These are phyloP conservation scores for Globisporangium canariense DNA, from an alignment of 352 stramenopile genomes.

Conservation along the genomic window DNA sequence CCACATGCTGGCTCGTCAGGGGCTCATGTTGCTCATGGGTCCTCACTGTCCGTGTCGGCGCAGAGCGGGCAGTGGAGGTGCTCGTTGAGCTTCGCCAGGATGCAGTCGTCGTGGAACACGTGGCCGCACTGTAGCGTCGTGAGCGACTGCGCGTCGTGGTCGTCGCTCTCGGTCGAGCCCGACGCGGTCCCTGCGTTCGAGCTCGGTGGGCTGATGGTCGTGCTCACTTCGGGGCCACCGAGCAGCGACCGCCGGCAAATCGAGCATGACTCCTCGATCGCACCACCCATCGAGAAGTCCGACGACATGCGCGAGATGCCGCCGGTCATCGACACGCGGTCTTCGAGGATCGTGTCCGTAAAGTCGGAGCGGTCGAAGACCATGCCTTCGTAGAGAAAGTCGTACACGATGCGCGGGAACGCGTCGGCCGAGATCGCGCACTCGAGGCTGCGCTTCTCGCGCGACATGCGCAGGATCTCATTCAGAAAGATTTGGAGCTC, in stretches of 20 bases:
- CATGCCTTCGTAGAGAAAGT: constrained; percentile 83
- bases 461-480: constrained; percentile 53
- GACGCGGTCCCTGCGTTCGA: constrained; percentile 22
- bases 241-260: constrained; percentile 53
- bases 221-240: constrained; percentile 20
- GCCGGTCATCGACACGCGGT: constrained; percentile 43
- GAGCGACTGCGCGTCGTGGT: constrained; percentile 39
- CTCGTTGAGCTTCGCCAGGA: constrained; percentile 79
- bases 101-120: constrained; percentile 87
- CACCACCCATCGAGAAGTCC: background rate
- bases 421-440: constrained; percentile 55
- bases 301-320: constrained; percentile 16
- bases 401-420: constrained; percentile 67
- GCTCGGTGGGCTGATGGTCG: constrained; percentile 32
- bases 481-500: constrained; percentile 71
- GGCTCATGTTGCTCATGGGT: background rate
- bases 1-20: background rate
- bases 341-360: constrained; percentile 45
- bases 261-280: constrained; percentile 38
- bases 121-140: constrained; percentile 80
- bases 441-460: constrained; percentile 59
- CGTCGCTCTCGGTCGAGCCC: constrained; percentile 21
- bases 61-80: constrained; percentile 65
- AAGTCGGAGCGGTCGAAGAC: constrained; percentile 74
- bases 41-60: constrained; percentile 5